Conservation (phyloP, 352 stramenopile species). For the Thalassiosira gravida region DNA sequence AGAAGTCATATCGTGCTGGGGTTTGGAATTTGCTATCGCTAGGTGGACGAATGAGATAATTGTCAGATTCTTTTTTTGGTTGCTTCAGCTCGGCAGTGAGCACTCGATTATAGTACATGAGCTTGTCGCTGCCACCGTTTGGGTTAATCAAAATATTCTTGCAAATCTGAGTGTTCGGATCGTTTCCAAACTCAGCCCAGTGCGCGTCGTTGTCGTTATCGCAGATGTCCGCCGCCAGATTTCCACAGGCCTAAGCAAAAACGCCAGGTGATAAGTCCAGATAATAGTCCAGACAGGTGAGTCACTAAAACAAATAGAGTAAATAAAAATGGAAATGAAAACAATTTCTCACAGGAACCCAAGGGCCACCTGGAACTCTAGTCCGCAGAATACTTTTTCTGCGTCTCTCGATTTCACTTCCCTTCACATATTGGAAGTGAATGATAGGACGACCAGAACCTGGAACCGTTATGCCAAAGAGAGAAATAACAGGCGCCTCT, state of each 20-base stretch:
- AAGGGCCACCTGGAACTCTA: no score
- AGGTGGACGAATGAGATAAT: neutral
- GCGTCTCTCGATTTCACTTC: neutral
- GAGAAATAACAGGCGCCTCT: neutral
- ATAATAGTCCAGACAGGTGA: no score
- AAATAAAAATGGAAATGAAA: no score
- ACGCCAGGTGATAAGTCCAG: neutral
- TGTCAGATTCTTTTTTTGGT: neutral
- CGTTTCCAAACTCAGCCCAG: neutral
- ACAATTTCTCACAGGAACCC: no score
- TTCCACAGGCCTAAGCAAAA: neutral
- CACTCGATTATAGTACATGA: neutral
- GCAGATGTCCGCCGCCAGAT: neutral
- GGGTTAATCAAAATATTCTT: neutral
- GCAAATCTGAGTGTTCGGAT: neutral
- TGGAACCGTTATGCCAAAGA: neutral
- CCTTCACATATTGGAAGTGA: slow-evolving; percentile 1
- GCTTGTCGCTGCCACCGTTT: neutral
- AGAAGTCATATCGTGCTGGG: neutral
- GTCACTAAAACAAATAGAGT: no score
- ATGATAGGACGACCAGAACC: neutral
- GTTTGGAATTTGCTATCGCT: neutral
- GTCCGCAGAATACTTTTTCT: no score
- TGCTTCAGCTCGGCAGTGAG: neutral
- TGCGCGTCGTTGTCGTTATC: neutral